Percentiles rank a stretch among this genome's conserved stretches.
These are phyloP conservation scores for Penicillium sp. DNA, from an alignment of 2,329 filamentous ascomycete species.

Conservation along the genomic window DNA sequence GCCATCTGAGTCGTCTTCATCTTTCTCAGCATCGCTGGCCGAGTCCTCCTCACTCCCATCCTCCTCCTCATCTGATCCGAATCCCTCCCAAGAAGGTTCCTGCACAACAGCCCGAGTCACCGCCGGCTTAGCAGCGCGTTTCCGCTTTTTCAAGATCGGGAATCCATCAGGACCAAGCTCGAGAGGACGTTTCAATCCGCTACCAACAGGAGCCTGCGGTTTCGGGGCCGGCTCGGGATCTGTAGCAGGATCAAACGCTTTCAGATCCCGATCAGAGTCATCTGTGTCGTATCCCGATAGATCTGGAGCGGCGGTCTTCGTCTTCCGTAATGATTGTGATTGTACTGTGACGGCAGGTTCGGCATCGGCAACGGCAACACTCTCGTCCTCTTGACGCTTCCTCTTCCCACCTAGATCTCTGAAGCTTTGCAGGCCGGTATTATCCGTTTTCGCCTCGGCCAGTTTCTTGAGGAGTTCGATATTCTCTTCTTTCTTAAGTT, in stretches of 20 bases:
- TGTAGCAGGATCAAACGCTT: conserved; percentile 23
- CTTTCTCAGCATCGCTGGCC: conserved; percentile 29
- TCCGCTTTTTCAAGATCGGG: conserved; percentile 81
- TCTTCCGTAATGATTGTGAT: too few species aligned
- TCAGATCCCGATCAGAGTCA: conserved; percentile 37
- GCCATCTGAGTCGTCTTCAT: conserved; percentile 37
- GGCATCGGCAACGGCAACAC: too few species aligned
- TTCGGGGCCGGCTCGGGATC: conserved; percentile 37
- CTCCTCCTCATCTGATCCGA: conserved; percentile 49
- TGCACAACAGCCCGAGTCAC: conserved; percentile 29
- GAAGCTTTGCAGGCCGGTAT: conserved; percentile 76
- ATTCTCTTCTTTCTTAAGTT: conserved; percentile 93
- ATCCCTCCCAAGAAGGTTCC: conserved; percentile 53
- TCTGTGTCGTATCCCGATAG: conserved; percentile 39
- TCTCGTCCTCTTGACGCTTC: conserved; percentile 64
- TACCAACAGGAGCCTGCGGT: conserved; percentile 62
- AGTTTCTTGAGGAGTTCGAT: conserved; percentile 81
- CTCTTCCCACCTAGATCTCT: conserved; percentile 70
- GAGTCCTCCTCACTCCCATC: conserved; percentile 56
- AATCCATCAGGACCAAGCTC: conserved; percentile 78
- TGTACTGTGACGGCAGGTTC: conserved; percentile 16
- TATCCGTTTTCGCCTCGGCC: conserved; percentile 78
- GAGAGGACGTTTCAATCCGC: conserved; percentile 84
- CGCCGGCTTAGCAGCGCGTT: conserved; percentile 64
- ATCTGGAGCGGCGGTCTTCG: conserved; percentile 32